phyloP scores from a whole-genome alignment of 2,329 filamentous ascomycete species.

The Colletotrichum liaoningense region DNA sequence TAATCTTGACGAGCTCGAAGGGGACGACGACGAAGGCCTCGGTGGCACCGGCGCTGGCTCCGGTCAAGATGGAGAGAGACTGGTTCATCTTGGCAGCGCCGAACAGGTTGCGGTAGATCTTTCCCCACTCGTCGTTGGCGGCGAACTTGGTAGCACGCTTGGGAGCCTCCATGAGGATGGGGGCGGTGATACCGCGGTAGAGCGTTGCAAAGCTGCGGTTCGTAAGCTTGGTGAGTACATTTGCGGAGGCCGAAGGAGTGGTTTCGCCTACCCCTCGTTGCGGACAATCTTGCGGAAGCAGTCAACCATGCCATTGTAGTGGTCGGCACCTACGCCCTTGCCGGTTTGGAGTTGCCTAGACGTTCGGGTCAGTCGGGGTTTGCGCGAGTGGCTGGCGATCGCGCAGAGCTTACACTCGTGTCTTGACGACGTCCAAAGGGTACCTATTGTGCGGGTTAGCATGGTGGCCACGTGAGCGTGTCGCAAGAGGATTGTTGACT shows the following conservation, averaged over 20 bases:
- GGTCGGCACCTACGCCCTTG: constrained; percentile 77
- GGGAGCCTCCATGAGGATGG: constrained; percentile 95
- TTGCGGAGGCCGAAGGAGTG: background rate
- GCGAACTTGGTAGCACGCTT: constrained; percentile 99
- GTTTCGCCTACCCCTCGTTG: constrained; percentile 82
- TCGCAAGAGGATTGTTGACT: constrained; percentile 43
- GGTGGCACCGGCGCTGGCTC: constrained; percentile 93
- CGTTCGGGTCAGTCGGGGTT: constrained; percentile 39
- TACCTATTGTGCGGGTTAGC: constrained; percentile 73
- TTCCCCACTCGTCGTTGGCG: constrained; percentile 98
- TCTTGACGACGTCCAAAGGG: constrained; percentile 98
- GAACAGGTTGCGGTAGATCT: constrained; percentile 90
- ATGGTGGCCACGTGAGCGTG: constrained; percentile 36
- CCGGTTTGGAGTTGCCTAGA: constrained; percentile 87
- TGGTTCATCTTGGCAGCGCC: constrained; percentile 90
- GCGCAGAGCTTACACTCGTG: constrained; percentile 79
- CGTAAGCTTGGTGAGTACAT: constrained; percentile 16
- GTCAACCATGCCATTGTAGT: constrained; percentile 97
- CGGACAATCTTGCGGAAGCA: constrained; percentile 98
- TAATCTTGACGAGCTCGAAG: constrained; percentile 98
- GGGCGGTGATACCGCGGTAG: constrained; percentile 94
- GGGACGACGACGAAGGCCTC: constrained; percentile 97
- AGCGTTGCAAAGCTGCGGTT: constrained; percentile 79
- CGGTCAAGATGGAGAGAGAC: constrained; percentile 89
- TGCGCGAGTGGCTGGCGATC: constrained; percentile 35